Base-by-base conservation (phyloP, 768 basidiomycete genomes). In the Tephrocybe sp. region DNA sequence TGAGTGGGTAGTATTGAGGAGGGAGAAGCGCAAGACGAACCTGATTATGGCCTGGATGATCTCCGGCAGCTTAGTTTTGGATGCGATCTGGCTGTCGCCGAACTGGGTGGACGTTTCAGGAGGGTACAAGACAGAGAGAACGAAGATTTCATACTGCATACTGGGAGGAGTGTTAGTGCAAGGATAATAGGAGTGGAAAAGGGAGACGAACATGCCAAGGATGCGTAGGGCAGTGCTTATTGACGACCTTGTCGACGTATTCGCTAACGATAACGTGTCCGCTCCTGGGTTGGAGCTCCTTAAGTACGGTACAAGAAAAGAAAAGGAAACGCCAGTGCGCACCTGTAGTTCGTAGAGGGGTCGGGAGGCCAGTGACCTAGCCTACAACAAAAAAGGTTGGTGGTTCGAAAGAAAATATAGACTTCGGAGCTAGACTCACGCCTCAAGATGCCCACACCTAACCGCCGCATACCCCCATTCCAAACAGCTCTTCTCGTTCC, bases 381-480 rank as follows among this genome's bases (percentile, higher is more conserved):
- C 8, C 88, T 90, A 64, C 34, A 28, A 21, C 17, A n/a, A 12
- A 36, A 30, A 11, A 11, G 28, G 28, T 30, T 11, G 11, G 28
- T 30, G 6, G 28, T 47, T 30, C 25, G n/a, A 20, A 11, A 9
- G 24, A 20, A 32, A 33, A 7, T 5, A 54, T 10, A 15, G 26
- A 11, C 14, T 3, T 20, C 24, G 36, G 34, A 46, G 11, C 5
- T 5, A 11, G 11, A 30, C 86, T 65, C 62, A 90, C 86, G 78
- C 75, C 51, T 85, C 79, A 33, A 93, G 68, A 69, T 86, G 83
- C 0, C 80, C 81, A 59, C 87, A 90, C 23, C 89, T 73, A 39
- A 90, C 78, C 10, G 86, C 86, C 24, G 90, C 86, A 69, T 92
- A 92, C 1, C 90, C 90, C 83, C 85, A 92, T 66, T 91, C 90